A percentile compares a stretch with the other conserved stretches of the same genome.
These are phyloP conservation scores for Aspergillus novofumigatus DNA, from an alignment of 2,329 filamentous ascomycete species.

Conservation along the genomic window DNA sequence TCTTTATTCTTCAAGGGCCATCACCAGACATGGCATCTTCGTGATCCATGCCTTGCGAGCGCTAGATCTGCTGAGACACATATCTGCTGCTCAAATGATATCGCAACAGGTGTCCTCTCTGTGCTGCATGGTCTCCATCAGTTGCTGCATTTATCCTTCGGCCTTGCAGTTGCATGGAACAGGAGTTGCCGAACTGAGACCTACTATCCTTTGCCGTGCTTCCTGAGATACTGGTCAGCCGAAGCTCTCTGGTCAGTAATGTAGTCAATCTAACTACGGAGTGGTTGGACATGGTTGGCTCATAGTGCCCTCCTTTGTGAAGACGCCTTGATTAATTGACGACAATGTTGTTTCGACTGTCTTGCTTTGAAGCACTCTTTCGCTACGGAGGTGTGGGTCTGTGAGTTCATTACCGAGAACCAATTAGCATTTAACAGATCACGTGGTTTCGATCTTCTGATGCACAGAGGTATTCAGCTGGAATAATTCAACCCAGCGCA, in stretches of 20 bases:
- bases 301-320: background rate
- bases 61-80: background rate
- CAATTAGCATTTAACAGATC: no score
- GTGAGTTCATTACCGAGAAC: no score
- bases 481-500: background rate
- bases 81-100: slow-evolving; percentile 9
- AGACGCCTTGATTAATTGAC: background rate
- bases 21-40: background rate
- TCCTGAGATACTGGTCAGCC: background rate
- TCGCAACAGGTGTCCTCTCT: slow-evolving; percentile 11
- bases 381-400: background rate
- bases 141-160: slow-evolving; percentile 1
- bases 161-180: background rate
- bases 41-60: background rate
- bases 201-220: background rate
- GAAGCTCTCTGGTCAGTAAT: background rate
- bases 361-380: background rate
- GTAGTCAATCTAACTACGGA: background rate
- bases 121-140: slow-evolving; percentile 8
- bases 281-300: background rate
- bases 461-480: background rate
- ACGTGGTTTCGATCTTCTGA: no score
- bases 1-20: background rate
- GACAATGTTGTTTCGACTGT: background rate
- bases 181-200: background rate